Evolutionary conservation across 1,284 basidiomycete genomes (phyloP), one percentile per base, ranked within the genome.

Genomic region (Blastosporella zonata): DNA sequence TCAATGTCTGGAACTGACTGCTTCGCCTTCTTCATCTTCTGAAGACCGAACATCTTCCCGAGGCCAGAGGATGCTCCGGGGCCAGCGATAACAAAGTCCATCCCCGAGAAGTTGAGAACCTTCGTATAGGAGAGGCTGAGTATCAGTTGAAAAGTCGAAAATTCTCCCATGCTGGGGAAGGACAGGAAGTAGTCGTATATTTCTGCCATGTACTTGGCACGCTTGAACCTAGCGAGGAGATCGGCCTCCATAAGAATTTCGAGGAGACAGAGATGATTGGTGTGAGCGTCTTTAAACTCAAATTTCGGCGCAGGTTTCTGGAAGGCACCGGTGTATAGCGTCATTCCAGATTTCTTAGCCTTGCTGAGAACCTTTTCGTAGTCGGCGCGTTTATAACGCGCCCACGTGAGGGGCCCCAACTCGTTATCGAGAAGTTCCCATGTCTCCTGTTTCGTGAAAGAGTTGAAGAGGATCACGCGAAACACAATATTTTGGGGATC

Each of bases 241-340:
- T 70, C 55, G 20, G 68, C 66, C 15, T 73, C 68, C 78, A 86
- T 83, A 47, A 86, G 62, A 22, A 70, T 62, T 58, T 84, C 75
- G 4, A 87, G 61, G 21, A 83, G 66, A 28, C 62, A 67, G 2
- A 86, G 69, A 58, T 85, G 78, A 58, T 81, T 78, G 67, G 71
- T 67, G 59, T 74, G 71, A 51, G 73, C 70, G 21, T 71, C 65
- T 12, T 60, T 45, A 52, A 67, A 66, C 5, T 70, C 75, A 35
- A 79, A 68, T 40, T 69, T 65, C 9, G 81, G 79, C 4, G 77
- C 74, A 1, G 81, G 79, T 56, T 84, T 84, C 59, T 81, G 77
- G 65, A 80, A 87, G 9, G 83, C 73, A n/a, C 73, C 73, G 0
- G 82, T 84, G 56, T 84, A 85, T 17, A 87, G 67, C 2, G 71